These are phyloP conservation scores for Paecilomyces niveus DNA, from an alignment of 2,329 filamentous ascomycete species.

Conservation along the genomic window DNA sequence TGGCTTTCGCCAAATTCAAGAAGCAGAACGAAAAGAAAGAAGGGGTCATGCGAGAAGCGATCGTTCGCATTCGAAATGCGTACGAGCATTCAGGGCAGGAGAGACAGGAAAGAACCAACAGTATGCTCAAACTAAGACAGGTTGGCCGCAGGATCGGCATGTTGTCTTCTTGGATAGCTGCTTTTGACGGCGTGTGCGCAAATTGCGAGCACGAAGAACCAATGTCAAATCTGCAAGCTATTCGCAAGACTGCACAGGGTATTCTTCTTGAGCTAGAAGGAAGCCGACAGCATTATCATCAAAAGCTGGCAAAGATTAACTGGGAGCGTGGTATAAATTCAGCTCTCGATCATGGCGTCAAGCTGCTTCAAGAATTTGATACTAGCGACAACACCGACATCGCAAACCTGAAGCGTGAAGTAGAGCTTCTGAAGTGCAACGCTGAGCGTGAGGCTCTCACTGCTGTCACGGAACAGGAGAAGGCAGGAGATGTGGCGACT, in stretches of 20 bases:
- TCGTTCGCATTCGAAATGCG: conserved; percentile 70
- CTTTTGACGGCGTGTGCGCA: conserved; percentile 78
- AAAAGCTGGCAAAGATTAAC: conserved; percentile 68
- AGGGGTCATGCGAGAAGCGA: conserved; percentile 64
- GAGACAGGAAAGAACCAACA: conserved; percentile 67
- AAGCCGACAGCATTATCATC: conserved; percentile 84
- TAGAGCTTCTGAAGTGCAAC: conserved; percentile 75
- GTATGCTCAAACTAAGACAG: conserved; percentile 74
- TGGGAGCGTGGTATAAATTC: conserved; percentile 88
- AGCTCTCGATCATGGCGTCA: conserved; percentile 76
- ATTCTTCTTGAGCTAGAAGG: conserved; percentile 83
- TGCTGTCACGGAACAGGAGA: conserved; percentile 77
- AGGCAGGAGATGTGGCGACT: conserved; percentile 65
- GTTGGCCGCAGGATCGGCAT: conserved; percentile 79
- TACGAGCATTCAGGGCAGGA: conserved; percentile 75
- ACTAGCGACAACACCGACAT: conserved; percentile 60
- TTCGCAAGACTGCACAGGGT: conserved; percentile 82
- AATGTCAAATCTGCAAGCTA: conserved; percentile 60
- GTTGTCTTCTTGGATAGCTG: conserved; percentile 86
- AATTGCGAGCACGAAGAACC: conserved; percentile 59
- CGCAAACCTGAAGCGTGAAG: conserved; percentile 68
- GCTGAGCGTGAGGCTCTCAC: conserved; percentile 73
- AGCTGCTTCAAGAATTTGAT: conserved; percentile 68
- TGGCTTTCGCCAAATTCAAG: conserved; percentile 79
- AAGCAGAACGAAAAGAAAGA: conserved; percentile 86